A percentile compares a stretch with the other conserved stretches of the same genome.
These are phyloP conservation scores for Ganoderma multipileum DNA, from an alignment of 1,284 basidiomycete genomes.

Conservation along the genomic window DNA sequence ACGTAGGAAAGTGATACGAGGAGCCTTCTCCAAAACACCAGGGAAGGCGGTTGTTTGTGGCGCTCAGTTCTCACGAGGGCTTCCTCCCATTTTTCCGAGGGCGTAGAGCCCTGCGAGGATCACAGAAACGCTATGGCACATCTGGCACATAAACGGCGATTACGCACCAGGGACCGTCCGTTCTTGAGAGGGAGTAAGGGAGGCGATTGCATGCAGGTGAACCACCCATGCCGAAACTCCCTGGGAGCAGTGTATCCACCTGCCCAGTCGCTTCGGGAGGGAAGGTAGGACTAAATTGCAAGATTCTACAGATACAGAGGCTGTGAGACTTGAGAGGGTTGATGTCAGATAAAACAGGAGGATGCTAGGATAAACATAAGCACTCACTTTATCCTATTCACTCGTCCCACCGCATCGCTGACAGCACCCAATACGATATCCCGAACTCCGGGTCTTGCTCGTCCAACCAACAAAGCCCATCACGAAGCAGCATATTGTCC, in stretches of 20 bases:
- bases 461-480: constrained; percentile 96
- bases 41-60: constrained; percentile 34
- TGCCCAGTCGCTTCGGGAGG: not conserved
- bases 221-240: not conserved
- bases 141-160: no score
- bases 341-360: not conserved
- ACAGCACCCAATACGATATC: constrained; percentile 82
- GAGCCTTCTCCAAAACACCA: constrained; percentile 42
- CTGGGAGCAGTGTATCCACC: no score
- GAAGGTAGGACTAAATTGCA: not conserved
- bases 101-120: not conserved
- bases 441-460: constrained; percentile 75
- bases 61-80: constrained; percentile 14
- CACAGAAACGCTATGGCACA: no score
- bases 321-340: not conserved
- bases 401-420: constrained; percentile 83
- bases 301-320: not conserved
- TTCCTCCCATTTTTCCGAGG: constrained; percentile 29
- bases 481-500: constrained; percentile 88
- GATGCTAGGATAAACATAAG: not conserved
- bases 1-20: no score
- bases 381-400: constrained; percentile 32
- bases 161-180: no score
- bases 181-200: no score
- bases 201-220: not conserved